Evolutionary conservation across 495 filamentous ascomycete genomes (phyloP).

Genomic region (Neurospora sp.): DNA sequence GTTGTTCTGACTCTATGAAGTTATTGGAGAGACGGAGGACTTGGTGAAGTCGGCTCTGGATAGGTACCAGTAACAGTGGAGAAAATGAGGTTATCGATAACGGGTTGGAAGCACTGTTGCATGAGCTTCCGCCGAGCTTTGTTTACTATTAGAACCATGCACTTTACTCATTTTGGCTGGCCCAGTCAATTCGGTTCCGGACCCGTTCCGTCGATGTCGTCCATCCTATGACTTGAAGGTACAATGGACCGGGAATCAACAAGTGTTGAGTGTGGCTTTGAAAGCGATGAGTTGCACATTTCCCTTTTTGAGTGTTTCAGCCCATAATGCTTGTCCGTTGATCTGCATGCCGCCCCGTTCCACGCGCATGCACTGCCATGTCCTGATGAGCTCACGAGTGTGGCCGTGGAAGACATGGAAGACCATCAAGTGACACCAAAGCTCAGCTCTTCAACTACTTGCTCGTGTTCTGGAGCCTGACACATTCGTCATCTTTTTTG

Average conservation of each 20-base stretch:
- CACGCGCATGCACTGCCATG: neutral
- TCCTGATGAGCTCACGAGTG: neutral
- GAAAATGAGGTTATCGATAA: neutral
- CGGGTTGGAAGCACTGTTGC: neutral
- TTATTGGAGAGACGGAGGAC: neutral
- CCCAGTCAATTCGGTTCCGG: neutral
- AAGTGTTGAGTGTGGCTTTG: neutral
- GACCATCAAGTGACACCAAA: neutral
- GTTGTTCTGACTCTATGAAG: neutral
- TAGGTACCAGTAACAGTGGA: neutral
- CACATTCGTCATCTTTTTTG: neutral
- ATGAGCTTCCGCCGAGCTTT: neutral
- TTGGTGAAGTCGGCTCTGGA: neutral
- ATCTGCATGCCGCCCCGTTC: neutral
- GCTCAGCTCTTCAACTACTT: no score
- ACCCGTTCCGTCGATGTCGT: neutral
- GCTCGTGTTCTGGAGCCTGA: no score
- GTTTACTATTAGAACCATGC: neutral
- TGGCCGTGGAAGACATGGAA: neutral
- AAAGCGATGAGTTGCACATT: neutral
- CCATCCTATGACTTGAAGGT: neutral
- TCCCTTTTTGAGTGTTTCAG: neutral
- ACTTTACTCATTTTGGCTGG: no score
- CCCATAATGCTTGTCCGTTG: neutral
- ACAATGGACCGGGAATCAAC: no score